phyloP scores from a whole-genome alignment of 2,329 filamentous ascomycete species.

The Beauveria scarabaeidicola region DNA sequence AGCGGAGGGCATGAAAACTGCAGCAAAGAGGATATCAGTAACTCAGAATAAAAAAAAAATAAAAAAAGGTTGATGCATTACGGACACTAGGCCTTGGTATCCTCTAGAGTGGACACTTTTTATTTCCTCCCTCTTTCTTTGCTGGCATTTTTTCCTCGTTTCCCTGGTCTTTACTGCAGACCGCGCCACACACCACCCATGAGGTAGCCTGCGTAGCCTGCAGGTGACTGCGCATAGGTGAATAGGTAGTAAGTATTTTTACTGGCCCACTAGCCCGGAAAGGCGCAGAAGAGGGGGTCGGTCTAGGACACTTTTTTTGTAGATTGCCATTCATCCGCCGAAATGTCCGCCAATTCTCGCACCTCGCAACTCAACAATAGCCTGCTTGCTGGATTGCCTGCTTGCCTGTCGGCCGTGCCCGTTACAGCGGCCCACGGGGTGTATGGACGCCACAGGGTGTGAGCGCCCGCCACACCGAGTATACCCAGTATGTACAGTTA shows the following conservation, averaged over 20 bases:
- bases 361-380: too few relatives aligned
- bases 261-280: background rate
- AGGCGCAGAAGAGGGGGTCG: background rate
- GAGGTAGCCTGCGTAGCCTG: background rate
- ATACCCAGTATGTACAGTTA: too few relatives aligned
- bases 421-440: too few relatives aligned
- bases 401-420: too few relatives aligned
- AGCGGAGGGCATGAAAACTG: background rate
- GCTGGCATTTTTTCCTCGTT: background rate
- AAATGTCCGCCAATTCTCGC: too few relatives aligned
- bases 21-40: background rate
- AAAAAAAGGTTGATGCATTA: background rate
- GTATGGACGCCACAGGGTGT: too few relatives aligned
- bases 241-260: background rate
- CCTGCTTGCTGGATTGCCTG: too few relatives aligned
- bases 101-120: background rate
- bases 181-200: background rate
- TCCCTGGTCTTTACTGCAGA: background rate
- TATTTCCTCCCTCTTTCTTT: background rate
- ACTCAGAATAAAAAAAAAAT: background rate
- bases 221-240: background rate
- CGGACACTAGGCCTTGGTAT: background rate
- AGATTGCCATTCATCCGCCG: too few relatives aligned
- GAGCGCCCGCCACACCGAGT: too few relatives aligned
- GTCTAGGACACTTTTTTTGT: background rate